Percentiles rank a stretch among this genome's conserved stretches.
Conservation (phyloP, 306 rosid genomes). For the Pyrus pyrifolia region DNA sequence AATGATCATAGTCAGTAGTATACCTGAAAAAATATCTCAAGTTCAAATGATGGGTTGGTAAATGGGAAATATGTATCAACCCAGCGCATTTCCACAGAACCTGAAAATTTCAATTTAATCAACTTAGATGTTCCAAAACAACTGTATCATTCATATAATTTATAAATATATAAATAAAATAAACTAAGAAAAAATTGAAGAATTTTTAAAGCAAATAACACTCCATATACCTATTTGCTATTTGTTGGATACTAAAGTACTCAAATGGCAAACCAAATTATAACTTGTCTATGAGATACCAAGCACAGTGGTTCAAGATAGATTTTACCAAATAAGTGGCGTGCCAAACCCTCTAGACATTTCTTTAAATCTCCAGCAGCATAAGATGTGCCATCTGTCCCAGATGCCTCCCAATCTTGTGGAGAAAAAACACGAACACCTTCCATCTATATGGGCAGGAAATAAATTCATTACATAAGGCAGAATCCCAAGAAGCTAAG, state of each 20-base stretch:
- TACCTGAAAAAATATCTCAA: constrained; percentile 91
- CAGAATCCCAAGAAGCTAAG: constrained; percentile 10
- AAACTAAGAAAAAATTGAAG: no score
- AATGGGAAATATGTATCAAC: constrained; percentile 94
- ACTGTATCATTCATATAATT: neutral
- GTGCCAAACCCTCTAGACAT: constrained; percentile 95
- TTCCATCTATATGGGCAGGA: constrained; percentile 66
- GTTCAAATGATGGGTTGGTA: constrained; percentile 93
- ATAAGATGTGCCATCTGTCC: constrained; percentile 69
- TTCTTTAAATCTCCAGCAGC: constrained; percentile 81
- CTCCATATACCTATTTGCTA: neutral
- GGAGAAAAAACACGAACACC: constrained; percentile 84
- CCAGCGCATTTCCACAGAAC: constrained; percentile 97
- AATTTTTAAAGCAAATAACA: neutral
- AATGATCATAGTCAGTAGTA: neutral
- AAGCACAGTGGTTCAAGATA: neutral
- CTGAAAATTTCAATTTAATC: constrained; percentile 35
- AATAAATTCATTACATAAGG: neutral
- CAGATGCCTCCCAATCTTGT: constrained; percentile 69
- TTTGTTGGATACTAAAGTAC: neutral
- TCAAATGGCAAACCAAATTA: neutral
- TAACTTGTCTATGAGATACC: neutral
- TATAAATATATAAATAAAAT: neutral
- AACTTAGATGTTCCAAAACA: neutral
- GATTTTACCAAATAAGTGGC: constrained; percentile 77